Base-by-base conservation (phyloP, 305 asterid genomes). In the Salvia sclarea region DNA sequence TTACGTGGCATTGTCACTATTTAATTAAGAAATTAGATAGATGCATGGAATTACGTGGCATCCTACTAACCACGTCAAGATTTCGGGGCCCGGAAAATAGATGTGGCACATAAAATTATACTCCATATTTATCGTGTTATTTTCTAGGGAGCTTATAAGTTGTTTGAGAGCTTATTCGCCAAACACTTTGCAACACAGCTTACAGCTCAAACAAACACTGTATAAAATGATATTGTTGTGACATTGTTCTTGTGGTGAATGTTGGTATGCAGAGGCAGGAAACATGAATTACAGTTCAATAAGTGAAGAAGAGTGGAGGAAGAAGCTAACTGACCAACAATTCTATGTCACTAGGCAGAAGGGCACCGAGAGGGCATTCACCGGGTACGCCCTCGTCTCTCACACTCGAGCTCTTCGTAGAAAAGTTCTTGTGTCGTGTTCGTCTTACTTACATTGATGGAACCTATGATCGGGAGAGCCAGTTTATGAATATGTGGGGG, bases 301-400 rank as follows among this genome's bases (percentile, higher is more conserved):
- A 44, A 86, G 90, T 28, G 81, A 86, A 57, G 90, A 73, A 53
- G 96, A 92, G 74, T 88, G 94, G 96, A 86, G 25, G 82, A 85
- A 88, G 78, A 78, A 57, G 72, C 83, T 89, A 14, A 84, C 81
- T 6, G 76, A 82, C 24, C 83, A 88, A 35, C 96, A 92, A 72
- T 92, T 76, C 67, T 83, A 89, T 59, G 53, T 89, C 33, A 84
- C 98, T 48, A 81, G 96, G 61, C 69, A 88, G 71, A 92, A 89
- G 96, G 96, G 96, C 47, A 92, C 98, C 16, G 98, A 92, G 83
- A 85, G 91, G 77, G 95, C 98, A 63, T 92, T 89, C 87, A 81
- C 90, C n/a, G 98, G 98, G 98, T 92, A 85, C 2, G 13, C 50
- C 66, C 56, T 11, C 40, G 55, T 54, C 22, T 59, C 10, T 3